Base-by-base conservation (phyloP, 805 yeast genomes). In the Kuraishia cidri region DNA sequence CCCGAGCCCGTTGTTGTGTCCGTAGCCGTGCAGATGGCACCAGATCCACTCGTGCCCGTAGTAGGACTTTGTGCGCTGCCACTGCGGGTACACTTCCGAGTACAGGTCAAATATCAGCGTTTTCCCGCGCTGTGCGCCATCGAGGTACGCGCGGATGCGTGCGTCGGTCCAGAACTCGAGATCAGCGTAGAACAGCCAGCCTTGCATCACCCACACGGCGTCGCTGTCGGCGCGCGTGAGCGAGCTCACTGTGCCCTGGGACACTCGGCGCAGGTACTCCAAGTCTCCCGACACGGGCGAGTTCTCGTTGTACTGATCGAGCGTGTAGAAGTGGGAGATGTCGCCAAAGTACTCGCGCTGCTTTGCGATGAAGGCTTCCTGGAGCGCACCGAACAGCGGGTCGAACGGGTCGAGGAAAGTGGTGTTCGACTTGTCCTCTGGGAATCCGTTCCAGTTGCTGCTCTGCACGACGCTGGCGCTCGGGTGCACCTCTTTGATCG, bases 131-230 rank as follows among this genome's bases (percentile, higher is more conserved):
- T 34, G 30, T 3, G 35, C 34, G 7, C 37, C 37, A 34, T 34
- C 29, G 12, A 34, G 24, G 26, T 34, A 34, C 12, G 37, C 37
- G 18, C 29, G 34, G 21, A 34, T 25, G 9, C 37, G 6, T 10
- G 31, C 37, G 12, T 35, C 17, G 12, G 37, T 32, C 35, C 37
- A 35, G 26, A 35, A 35, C 11, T 24, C 12, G 9, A n/a, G 18
- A 8, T 19, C 26, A 13, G 30, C 31, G 26, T 16, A 35, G 35
- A 35, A 35, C 21, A 35, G 17, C 37, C 37, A 35, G 5, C 36
- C 37, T 26, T 35, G 37, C 36, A 35, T 15, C 13, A 35, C 35
- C 37, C 37, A 35, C 16, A 35, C 35, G 9, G 37, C 37, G 10
- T 35, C 37, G 19, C 23, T n/a, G 28, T 35, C 37, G 13, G 30